phyloP scores from a whole-genome alignment of 2,329 filamentous ascomycete species.

The Penicillium italicum region DNA sequence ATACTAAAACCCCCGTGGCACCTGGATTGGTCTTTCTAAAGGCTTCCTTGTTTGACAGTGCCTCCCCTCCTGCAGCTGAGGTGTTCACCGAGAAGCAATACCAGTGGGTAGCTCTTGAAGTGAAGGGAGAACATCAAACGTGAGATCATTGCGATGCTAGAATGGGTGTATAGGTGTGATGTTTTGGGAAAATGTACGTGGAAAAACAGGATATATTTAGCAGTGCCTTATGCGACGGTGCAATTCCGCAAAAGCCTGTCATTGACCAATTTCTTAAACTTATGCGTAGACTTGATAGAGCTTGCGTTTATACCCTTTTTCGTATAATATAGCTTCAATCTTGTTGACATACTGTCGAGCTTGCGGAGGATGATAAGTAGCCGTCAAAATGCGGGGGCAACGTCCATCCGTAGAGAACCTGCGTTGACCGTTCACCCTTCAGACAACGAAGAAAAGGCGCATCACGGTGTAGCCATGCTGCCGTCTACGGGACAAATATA shows the following conservation, averaged over 20 bases:
- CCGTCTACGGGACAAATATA: not conserved
- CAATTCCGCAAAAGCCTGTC: not conserved
- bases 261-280: not conserved
- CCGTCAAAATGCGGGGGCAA: not conserved
- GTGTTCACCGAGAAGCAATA: constrained; percentile 12
- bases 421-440: not conserved
- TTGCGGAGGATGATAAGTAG: not conserved
- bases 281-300: not conserved
- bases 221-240: not conserved
- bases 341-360: not conserved
- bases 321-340: not conserved
- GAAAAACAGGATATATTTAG: not conserved
- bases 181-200: no score
- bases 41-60: constrained; percentile 17
- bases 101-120: constrained; percentile 4
- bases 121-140: not conserved
- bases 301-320: not conserved
- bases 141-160: not conserved
- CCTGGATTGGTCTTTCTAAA: constrained; percentile 23
- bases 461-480: not conserved
- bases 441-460: not conserved
- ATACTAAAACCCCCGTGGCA: constrained; percentile 10
- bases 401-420: not conserved
- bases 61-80: constrained; percentile 11
- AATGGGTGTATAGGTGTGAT: no score